These are phyloP conservation scores for Candida glaebosa DNA, from an alignment of 805 yeast species.

Conservation along the genomic window DNA sequence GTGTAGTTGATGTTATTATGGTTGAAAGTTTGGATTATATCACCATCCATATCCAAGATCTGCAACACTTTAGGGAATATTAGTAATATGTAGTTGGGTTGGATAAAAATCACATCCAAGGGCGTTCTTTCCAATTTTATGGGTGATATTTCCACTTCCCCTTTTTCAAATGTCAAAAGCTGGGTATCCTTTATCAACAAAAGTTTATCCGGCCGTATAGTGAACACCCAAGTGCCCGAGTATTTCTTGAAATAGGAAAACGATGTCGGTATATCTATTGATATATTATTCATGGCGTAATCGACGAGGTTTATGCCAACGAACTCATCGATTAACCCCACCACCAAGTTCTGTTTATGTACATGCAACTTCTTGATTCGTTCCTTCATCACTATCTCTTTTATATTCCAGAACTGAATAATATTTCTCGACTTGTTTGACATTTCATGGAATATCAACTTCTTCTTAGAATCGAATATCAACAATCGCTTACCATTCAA, in stretches of 20 bases:
- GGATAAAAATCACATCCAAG: slow-evolving; percentile 19
- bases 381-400: slow-evolving; percentile 29
- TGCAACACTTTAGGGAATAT: slow-evolving; percentile 32
- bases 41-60: slow-evolving; percentile 33
- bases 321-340: slow-evolving; percentile 26
- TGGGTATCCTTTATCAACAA: slow-evolving; percentile 34
- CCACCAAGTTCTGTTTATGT: slow-evolving; percentile 11
- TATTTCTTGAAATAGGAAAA: slow-evolving; percentile 5
- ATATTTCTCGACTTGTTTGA: slow-evolving; percentile 29
- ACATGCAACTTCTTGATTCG: not conserved
- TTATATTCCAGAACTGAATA: slow-evolving; percentile 20
- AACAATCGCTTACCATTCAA: slow-evolving; percentile 18
- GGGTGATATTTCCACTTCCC: slow-evolving; percentile 14
- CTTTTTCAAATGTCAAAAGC: slow-evolving; percentile 13
- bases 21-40: slow-evolving; percentile 28
- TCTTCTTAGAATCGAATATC: slow-evolving; percentile 27
- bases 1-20: slow-evolving; percentile 29
- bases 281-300: slow-evolving; percentile 1
- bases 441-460: slow-evolving; percentile 23
- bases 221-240: slow-evolving; percentile 4
- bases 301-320: slow-evolving; percentile 6
- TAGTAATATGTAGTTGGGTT: slow-evolving; percentile 31
- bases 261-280: slow-evolving; percentile 3
- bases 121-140: slow-evolving; percentile 27
- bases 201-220: slow-evolving; percentile 12